Percentiles rank a stretch among this genome's conserved stretches.
Evolutionary conservation across 768 basidiomycete genomes (phyloP).

Genomic region (Tephrocybe rancida): DNA sequence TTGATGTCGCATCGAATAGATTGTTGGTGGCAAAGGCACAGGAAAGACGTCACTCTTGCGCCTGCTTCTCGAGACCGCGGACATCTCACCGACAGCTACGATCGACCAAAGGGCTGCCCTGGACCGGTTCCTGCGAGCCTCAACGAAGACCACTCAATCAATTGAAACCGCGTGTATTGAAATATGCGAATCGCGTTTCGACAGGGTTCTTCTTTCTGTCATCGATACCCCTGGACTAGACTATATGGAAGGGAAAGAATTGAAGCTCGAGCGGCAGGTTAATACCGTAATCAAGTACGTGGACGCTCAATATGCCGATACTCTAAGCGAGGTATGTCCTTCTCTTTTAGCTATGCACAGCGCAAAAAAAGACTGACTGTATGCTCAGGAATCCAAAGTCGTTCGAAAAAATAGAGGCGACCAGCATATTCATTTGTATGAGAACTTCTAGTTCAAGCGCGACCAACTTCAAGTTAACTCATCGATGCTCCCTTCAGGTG

Average conservation of each 20-base stretch:
- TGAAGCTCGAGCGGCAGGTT: slow-evolving; percentile 81
- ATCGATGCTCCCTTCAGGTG: slow-evolving; percentile 47
- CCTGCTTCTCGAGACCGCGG: slow-evolving; percentile 81
- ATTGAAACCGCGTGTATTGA: slow-evolving; percentile 77
- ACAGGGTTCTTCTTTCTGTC: slow-evolving; percentile 76
- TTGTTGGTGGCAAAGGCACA: slow-evolving; percentile 77
- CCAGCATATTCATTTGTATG: slow-evolving; percentile 88
- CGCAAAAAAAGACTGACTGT: slow-evolving; percentile 2
- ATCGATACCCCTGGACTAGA: slow-evolving; percentile 89
- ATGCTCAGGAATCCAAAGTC: slow-evolving; percentile 80
- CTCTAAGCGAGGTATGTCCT: slow-evolving; percentile 75
- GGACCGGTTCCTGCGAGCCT: slow-evolving; percentile 63
- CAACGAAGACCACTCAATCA: slow-evolving; percentile 58
- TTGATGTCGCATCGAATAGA: slow-evolving; percentile 41
- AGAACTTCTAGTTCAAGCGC: slow-evolving; percentile 13
- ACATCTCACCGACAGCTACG: slow-evolving; percentile 77
- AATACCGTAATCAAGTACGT: slow-evolving; percentile 74
- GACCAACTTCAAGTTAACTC: slow-evolving; percentile 5
- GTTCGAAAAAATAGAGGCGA: slow-evolving; percentile 85
- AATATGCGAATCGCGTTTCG: slow-evolving; percentile 82
- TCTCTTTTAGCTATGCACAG: slow-evolving; percentile 3
- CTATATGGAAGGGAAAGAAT: slow-evolving; percentile 69
- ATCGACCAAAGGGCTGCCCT: slow-evolving; percentile 69
- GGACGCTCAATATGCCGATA: slow-evolving; percentile 81
- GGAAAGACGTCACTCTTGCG: slow-evolving; percentile 86